Base-by-base conservation (phyloP, 2,329 filamentous ascomycete species). In the Penicillium polonicum region DNA sequence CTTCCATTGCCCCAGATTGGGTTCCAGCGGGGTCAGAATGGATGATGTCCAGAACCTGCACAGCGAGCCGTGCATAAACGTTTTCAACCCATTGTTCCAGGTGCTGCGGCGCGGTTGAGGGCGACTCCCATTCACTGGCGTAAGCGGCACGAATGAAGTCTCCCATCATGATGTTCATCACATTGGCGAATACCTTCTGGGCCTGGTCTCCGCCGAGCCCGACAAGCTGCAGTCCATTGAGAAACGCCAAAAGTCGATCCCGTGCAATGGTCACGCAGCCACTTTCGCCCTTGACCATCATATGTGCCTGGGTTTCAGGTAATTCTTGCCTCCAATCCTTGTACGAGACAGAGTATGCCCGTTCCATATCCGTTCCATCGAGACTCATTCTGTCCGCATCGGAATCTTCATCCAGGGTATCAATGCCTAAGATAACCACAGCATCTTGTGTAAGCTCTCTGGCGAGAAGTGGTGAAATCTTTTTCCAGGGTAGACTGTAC, bases 131-230 rank as follows among this genome's bases (percentile, higher is more conserved):
- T 59, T 84, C 78, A 3, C 82, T 79, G 44, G 83, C 75, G 65
- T 85, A 86, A n/a, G 80, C 78, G 48, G 81, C 79, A 31, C 76
- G 76, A 23, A 87, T 79, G 62, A 84, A 84, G 13, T 81, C 78
- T 42, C 81, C 81, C 62, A 88, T 75, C 61, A 86, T 72, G 36
- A 79, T 77, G 65, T 85, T 79, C 77, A 87, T 82, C 2, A 85
- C 82, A 53, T 78, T 75, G 2, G 84, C 85, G 61, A 86, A 82
- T 8, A 84, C 79, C 57, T 81, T 80, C 65, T 86, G 82, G 5
- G 80, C 79, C 45, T 76, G 76, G 41, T 80, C 79, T 33, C 80
- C 80, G 12, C 83, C 84, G 25, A 87, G 72, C 0, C 84, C 84
- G 17, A 85, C 79, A 19, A 78, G 72, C 57, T 83, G 76, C 23